Evolutionary conservation across 331 rosid species (phyloP).

Genomic region (Quercus phellos): DNA sequence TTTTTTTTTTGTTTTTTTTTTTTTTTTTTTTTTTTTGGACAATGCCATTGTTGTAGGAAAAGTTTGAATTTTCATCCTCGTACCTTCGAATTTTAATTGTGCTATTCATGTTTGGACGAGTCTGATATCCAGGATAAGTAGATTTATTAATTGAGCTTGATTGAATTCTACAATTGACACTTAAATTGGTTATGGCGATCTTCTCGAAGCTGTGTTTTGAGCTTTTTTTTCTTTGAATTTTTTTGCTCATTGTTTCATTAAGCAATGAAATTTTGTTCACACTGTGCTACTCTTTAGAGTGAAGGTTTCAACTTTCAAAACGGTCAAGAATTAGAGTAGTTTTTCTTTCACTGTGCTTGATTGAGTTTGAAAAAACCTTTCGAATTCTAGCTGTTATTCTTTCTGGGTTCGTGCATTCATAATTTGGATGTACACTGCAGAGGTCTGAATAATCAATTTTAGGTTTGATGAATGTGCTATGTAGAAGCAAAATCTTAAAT

Average conservation of each 20-base stretch:
- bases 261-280: not conserved
- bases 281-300: not conserved
- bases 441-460: not conserved
- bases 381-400: not conserved
- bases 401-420: not conserved
- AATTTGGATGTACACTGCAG: not conserved
- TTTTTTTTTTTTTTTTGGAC: not conserved
- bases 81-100: too few relatives aligned
- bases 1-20: not conserved
- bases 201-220: not conserved
- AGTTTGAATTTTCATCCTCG: not conserved
- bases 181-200: not conserved
- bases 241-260: not conserved
- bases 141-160: too few relatives aligned
- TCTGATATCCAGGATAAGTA: too few relatives aligned
- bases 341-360: not conserved
- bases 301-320: not conserved
- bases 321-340: not conserved
- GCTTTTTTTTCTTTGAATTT: too few relatives aligned
- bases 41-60: conserved; percentile 4
- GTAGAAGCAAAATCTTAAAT: not conserved
- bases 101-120: too few relatives aligned
- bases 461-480: not conserved
- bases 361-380: not conserved
- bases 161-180: not conserved